Conservation (phyloP, 345 rosid genomes). For the Salix brachista region DNA sequence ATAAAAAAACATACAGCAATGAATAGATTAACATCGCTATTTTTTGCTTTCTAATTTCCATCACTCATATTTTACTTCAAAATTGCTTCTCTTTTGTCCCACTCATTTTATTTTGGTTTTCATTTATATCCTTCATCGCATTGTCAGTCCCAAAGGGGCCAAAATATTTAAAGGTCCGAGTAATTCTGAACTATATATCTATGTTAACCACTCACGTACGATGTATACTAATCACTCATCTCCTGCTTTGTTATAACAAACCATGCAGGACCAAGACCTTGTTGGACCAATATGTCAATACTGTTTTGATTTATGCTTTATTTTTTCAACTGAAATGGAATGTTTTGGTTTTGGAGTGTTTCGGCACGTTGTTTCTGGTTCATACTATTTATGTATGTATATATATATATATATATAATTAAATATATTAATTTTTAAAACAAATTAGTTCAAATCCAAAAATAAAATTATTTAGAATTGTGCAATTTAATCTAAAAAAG, state of each 20-base stretch:
- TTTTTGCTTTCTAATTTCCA: neutral
- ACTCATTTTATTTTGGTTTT: neutral
- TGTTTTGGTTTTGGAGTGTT: too few species aligned
- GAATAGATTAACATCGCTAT: too few species aligned
- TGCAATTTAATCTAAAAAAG: too few species aligned
- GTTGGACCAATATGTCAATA: neutral
- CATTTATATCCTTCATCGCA: neutral
- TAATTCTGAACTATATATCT: neutral
- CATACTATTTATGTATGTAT: too few species aligned
- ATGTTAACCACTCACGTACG: too few species aligned
- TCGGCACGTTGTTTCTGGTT: too few species aligned
- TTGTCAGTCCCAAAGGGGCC: neutral
- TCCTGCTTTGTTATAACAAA: neutral
- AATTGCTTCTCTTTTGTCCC: neutral
- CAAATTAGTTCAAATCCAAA: too few species aligned
- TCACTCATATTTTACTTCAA: neutral
- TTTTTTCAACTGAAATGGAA: too few species aligned
- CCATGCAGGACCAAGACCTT: neutral
- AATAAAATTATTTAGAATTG: too few species aligned
- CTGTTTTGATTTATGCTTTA: fast-evolving
- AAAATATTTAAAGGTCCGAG: neutral
- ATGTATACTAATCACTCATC: neutral
- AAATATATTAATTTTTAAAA: too few species aligned
- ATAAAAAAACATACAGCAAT: too few species aligned
- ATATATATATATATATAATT: too few species aligned